Percentiles rank a stretch among this genome's conserved stretches.
These are phyloP conservation scores for Coemansia sp. DNA, from an alignment of 192 early-diverging fungal genomes.

Conservation along the genomic window DNA sequence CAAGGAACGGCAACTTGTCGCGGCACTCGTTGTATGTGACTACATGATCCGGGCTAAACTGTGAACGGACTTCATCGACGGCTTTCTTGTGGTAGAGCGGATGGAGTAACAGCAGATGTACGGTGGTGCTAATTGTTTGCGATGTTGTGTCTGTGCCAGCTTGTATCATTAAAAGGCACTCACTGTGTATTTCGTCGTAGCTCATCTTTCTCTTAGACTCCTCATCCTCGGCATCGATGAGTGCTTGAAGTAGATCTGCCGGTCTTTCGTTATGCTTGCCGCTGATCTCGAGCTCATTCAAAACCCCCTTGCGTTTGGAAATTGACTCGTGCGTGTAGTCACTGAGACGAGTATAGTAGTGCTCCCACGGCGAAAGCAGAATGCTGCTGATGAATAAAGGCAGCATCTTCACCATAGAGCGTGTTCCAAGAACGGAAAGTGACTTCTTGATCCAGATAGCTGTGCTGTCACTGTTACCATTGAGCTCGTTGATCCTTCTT, in stretches of 20 bases:
- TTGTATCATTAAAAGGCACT: slow-evolving; percentile 33
- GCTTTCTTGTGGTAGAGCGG: slow-evolving; percentile 14
- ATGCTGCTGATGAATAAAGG: slow-evolving; percentile 9
- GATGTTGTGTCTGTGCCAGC: slow-evolving; percentile 29
- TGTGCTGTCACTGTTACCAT: slow-evolving; percentile 4
- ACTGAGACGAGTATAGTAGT: slow-evolving; percentile 18
- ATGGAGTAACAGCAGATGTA: slow-evolving; percentile 27
- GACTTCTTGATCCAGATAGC: slow-evolving; percentile 26
- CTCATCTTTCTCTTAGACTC: slow-evolving; percentile 27
- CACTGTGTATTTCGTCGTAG: slow-evolving; percentile 22
- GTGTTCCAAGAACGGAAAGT: slow-evolving; percentile 18
- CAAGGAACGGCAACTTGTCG: slow-evolving; percentile 22
- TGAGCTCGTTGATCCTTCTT: slow-evolving; percentile 25
- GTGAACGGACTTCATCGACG: slow-evolving; percentile 19
- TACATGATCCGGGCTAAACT: slow-evolving; percentile 16
- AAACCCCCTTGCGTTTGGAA: not conserved
- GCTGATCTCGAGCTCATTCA: slow-evolving; percentile 1
- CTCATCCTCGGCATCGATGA: slow-evolving; percentile 36
- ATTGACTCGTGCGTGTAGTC: slow-evolving; percentile 26
- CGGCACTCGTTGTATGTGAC: slow-evolving; percentile 26
- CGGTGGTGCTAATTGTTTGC: slow-evolving; percentile 26
- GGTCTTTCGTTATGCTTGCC: slow-evolving; percentile 7
- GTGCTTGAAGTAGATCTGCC: slow-evolving; percentile 31
- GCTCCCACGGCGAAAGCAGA: slow-evolving; percentile 26
- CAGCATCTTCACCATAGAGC: slow-evolving; percentile 25